phyloP scores from a whole-genome alignment of 169 alveolate genomes.

The Hepatocystis sp. region DNA sequence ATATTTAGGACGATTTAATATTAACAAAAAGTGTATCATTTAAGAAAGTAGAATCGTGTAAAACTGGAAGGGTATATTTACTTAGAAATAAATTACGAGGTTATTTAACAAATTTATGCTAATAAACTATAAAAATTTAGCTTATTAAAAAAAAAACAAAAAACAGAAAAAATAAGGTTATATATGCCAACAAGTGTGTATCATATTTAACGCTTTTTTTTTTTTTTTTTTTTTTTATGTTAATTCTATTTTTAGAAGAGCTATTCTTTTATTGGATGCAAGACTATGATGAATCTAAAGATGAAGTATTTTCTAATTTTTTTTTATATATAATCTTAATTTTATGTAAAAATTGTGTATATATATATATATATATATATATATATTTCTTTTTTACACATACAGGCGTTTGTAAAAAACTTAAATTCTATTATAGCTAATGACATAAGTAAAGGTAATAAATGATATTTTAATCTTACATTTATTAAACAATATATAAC shows the following conservation, averaged over 20 bases:
- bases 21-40: conserved; percentile 56
- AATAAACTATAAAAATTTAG: neutral
- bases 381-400: too few species aligned
- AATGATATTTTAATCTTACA: neutral
- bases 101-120: neutral
- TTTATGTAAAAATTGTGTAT: too few species aligned
- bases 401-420: conserved; percentile 30
- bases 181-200: neutral
- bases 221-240: neutral
- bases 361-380: too few species aligned
- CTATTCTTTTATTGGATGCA: conserved; percentile 71
- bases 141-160: neutral
- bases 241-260: conserved; percentile 48
- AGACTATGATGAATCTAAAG: conserved; percentile 71
- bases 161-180: neutral
- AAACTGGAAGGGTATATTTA: conserved; percentile 71
- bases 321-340: too few species aligned
- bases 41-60: conserved; percentile 53
- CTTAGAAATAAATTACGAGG: conserved; percentile 62
- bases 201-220: neutral
- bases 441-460: conserved; percentile 35
- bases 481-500: too few species aligned
- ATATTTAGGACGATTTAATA: conserved; percentile 52
- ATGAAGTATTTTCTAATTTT: conserved; percentile 41
- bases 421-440: conserved; percentile 65